These are phyloP conservation scores for Dissophora ornata DNA, from an alignment of 192 early-diverging fungal genomes.

Conservation along the genomic window DNA sequence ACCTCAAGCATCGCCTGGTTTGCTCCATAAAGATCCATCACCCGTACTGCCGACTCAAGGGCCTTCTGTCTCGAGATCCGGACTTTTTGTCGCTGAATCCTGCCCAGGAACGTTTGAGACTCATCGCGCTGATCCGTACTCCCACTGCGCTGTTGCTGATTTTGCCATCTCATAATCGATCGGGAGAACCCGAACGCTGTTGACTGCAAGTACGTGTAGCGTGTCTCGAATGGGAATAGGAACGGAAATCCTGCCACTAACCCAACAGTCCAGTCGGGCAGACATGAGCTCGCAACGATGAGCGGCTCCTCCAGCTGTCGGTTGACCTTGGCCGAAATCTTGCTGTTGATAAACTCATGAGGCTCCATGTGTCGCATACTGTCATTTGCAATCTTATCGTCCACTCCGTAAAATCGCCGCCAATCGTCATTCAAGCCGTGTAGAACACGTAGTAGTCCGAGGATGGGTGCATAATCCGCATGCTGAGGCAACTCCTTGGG, in stretches of 20 bases:
- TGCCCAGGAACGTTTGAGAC: slow-evolving; percentile 67
- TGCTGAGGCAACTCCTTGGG: slow-evolving; percentile 37
- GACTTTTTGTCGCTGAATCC: slow-evolving; percentile 90
- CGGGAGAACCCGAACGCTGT: slow-evolving; percentile 91
- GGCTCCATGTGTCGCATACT: slow-evolving; percentile 35
- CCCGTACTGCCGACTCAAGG: slow-evolving; percentile 84
- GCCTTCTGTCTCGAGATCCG: slow-evolving; percentile 81
- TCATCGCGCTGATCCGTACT: slow-evolving; percentile 53
- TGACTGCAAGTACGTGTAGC: slow-evolving; percentile 81
- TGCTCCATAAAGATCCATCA: slow-evolving; percentile 85
- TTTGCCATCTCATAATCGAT: slow-evolving; percentile 71
- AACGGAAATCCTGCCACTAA: slow-evolving; percentile 78
- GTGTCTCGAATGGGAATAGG: slow-evolving; percentile 85
- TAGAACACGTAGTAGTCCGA: slow-evolving; percentile 56
- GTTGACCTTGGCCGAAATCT: slow-evolving; percentile 85
- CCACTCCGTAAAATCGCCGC: slow-evolving; percentile 41
- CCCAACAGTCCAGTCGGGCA: slow-evolving; percentile 80
- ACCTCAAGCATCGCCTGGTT: slow-evolving; percentile 82
- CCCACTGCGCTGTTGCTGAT: slow-evolving; percentile 58
- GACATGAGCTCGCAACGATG: slow-evolving; percentile 83
- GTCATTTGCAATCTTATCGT: slow-evolving; percentile 13
- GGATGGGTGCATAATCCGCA: slow-evolving; percentile 42
- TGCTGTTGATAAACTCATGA: slow-evolving; percentile 78
- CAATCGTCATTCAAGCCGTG: slow-evolving; percentile 52
- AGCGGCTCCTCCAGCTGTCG: slow-evolving; percentile 91